Base-by-base conservation (phyloP, 2,329 filamentous ascomycete species). In the Diaporthe destruens region DNA sequence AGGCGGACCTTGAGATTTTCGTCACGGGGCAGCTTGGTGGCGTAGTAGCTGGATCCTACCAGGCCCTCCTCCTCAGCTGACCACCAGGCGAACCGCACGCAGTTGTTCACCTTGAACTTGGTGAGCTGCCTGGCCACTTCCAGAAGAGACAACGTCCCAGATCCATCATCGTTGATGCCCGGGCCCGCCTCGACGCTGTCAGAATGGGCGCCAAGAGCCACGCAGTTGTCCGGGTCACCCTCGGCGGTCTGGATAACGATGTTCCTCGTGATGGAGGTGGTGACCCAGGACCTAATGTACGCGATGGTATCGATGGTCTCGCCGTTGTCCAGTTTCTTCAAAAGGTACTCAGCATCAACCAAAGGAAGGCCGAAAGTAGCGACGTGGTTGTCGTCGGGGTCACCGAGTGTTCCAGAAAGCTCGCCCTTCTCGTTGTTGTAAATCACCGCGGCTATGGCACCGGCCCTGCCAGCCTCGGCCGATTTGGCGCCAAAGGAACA, bases 141-240 rank as follows among this genome's bases (percentile, higher is more conserved):
- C 51, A 92, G 86, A 6, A 92, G 82, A 0, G 88, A 87, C 70
- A 90, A 77, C 44, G 87, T 90, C 71, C 93, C 93, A 3, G 90
- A 91, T 59, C 93, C 93, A 77, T 95, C 92, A 76, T 95, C 93
- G 80, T 95, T 95, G 85, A 95, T 94, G 25, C 93, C 93, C 0
- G 90, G 90, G 0, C 91, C 90, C 67, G 88, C 90, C 0, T 84
- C 78, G 20, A 92, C 90, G 74, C 87, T 89, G 79, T 92, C 90
- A 44, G 86, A 90, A 82, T 92, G 90, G 2, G 86, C 90, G 23
- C 90, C 90, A 0, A 92, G 84, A 87, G 91, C 89, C 57, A 92
- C 88, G 76, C 89, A 90, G 81, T 92, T 91, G 44, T 91, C 83
- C 2, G 82, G 83, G 78, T 92, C 90, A 11, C 91, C 89, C 16